Conservation (phyloP, 306 rosid genomes). For the Trifolium dubium region DNA sequence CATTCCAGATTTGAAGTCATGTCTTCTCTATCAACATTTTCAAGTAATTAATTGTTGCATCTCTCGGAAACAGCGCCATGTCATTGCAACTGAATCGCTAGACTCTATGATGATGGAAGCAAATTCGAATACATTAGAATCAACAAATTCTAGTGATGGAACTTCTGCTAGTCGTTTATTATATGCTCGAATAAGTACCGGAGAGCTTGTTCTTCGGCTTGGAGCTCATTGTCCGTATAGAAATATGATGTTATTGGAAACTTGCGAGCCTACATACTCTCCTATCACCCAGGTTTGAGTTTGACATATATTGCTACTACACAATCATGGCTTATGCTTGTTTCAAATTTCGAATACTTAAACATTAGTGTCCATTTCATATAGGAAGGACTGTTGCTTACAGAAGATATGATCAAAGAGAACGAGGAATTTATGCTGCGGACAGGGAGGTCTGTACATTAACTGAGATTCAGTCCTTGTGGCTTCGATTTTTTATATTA, state of each 20-base stretch:
- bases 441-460: constrained; percentile 81
- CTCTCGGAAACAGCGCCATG: constrained; percentile 80
- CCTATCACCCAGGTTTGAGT: constrained; percentile 95
- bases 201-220: constrained; percentile 83
- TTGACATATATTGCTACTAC: constrained; percentile 41
- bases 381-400: constrained; percentile 90
- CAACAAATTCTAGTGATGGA: constrained; percentile 34
- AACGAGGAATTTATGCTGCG: constrained; percentile 95
- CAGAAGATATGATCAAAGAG: constrained; percentile 92
- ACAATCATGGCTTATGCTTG: constrained; percentile 24
- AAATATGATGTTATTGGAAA: constrained; percentile 76
- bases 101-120: constrained; percentile 68
- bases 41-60: constrained; percentile 93
- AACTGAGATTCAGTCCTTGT: neutral
- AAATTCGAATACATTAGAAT: constrained; percentile 50
- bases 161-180: constrained; percentile 54
- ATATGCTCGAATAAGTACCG: constrained; percentile 72
- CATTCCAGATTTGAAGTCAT: constrained; percentile 84
- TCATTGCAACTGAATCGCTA: constrained; percentile 70
- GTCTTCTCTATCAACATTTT: constrained; percentile 81
- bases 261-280: constrained; percentile 84
- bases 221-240: constrained; percentile 73
- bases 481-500: neutral
- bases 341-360: constrained; percentile 26
- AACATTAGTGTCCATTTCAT: constrained; percentile 44